A percentile compares a stretch with the other conserved stretches of the same genome.
These are phyloP conservation scores for Cordyceps militaris DNA, from an alignment of 2,329 filamentous ascomycete genomes.

Conservation along the genomic window DNA sequence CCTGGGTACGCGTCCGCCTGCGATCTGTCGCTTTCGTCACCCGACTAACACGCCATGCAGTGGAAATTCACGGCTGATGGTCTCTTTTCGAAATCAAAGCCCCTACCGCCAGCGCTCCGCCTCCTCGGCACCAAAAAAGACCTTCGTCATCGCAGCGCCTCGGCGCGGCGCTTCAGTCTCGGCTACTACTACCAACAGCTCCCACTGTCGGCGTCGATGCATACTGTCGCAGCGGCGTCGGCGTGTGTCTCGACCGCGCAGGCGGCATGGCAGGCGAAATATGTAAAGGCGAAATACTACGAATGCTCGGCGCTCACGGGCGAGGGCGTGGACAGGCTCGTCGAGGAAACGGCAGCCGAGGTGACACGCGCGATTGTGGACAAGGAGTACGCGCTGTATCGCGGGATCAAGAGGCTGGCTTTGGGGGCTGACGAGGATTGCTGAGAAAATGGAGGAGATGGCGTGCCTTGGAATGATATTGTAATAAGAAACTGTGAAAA, in stretches of 20 bases:
- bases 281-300: slow-evolving; percentile 25
- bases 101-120: slow-evolving; percentile 21
- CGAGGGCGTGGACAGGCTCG: slow-evolving; percentile 25
- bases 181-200: slow-evolving; percentile 6
- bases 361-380: slow-evolving; percentile 18
- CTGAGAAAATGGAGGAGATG: neutral
- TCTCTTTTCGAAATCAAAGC: slow-evolving; percentile 21
- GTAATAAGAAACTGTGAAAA: neutral
- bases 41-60: slow-evolving; percentile 14
- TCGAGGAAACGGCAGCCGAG: slow-evolving; percentile 23
- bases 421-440: neutral
- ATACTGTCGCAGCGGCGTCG: neutral
- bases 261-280: slow-evolving; percentile 26
- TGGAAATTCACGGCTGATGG: slow-evolving; percentile 23
- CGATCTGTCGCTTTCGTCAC: neutral
- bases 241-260: slow-evolving; percentile 16
- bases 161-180: slow-evolving; percentile 3
- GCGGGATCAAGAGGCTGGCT: neutral
- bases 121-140: slow-evolving; percentile 29
- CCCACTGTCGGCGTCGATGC: neutral
- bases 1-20: slow-evolving; percentile 25
- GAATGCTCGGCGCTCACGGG: slow-evolving; percentile 32
- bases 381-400: slow-evolving; percentile 8
- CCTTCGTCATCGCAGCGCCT: neutral
- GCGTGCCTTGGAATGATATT: no score